A percentile compares a stretch with the other conserved stretches of the same genome.
These are phyloP conservation scores for Pestalotiopsis sp. DNA, from an alignment of 2,329 filamentous ascomycete species.

Conservation along the genomic window DNA sequence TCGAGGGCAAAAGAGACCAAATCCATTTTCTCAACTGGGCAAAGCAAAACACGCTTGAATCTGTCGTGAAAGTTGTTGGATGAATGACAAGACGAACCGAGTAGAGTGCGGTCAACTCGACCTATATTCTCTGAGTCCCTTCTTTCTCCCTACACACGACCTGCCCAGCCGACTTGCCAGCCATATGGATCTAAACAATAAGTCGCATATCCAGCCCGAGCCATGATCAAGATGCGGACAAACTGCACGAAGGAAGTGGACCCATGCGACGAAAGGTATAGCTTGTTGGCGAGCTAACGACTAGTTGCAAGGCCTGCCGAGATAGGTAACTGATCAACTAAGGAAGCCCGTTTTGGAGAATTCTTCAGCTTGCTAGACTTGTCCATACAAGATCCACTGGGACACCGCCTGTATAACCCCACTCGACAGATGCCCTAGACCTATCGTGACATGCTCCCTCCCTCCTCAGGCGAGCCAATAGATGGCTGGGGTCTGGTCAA, in stretches of 20 bases:
- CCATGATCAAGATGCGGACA: background rate
- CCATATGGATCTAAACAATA: background rate
- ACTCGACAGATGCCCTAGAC: background rate
- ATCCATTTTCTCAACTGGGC: slow-evolving; percentile 23
- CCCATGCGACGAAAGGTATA: background rate
- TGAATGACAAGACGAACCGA: background rate
- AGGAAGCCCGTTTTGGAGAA: background rate
- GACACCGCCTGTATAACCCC: slow-evolving; percentile 1
- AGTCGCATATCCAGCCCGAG: background rate
- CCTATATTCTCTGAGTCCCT: background rate
- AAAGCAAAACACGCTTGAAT: background rate
- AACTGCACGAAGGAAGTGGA: background rate
- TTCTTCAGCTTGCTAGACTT: background rate
- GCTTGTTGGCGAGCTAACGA: background rate
- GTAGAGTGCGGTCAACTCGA: background rate
- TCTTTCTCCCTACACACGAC: background rate
- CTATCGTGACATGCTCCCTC: background rate
- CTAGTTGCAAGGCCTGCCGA: background rate
- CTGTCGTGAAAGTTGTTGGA: background rate
- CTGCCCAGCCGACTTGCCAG: background rate
- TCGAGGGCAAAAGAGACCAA: slow-evolving; percentile 43
- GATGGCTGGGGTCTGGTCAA: background rate
- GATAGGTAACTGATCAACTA: background rate
- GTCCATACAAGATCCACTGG: background rate
- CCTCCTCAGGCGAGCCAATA: background rate